Percentiles rank a stretch among this genome's conserved stretches.
These are phyloP conservation scores for Phytophthora lateralis DNA, from an alignment of 352 stramenopile genomes.

Conservation along the genomic window DNA sequence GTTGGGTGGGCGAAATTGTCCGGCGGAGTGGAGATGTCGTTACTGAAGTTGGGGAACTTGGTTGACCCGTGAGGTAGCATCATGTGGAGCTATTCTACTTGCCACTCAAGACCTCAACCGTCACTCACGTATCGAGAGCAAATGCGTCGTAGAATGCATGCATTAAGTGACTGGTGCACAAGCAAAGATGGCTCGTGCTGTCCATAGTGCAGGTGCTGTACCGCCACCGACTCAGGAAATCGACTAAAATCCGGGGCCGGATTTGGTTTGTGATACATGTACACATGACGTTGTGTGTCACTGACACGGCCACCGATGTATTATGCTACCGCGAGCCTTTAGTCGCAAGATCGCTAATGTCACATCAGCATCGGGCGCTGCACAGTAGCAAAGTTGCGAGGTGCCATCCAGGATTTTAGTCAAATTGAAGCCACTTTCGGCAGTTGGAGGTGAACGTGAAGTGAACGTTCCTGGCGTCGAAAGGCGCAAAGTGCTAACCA, in stretches of 20 bases:
- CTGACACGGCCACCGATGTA: too few species aligned
- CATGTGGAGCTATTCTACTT: too few species aligned
- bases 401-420: not conserved
- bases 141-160: too few species aligned
- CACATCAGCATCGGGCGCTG: not conserved
- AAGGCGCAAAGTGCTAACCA: slow-evolving; percentile 19
- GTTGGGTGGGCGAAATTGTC: not conserved
- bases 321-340: not conserved
- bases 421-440: slow-evolving; percentile 12
- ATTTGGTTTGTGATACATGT: slow-evolving; percentile 7
- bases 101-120: too few species aligned
- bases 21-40: not conserved
- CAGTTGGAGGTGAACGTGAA: slow-evolving; percentile 8
- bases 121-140: too few species aligned
- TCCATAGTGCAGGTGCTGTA: not conserved
- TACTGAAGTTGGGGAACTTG: too few species aligned
- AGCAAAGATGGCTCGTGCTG: not conserved
- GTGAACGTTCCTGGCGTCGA: slow-evolving; percentile 17
- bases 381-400: not conserved
- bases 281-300: not conserved
- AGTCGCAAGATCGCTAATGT: slow-evolving; percentile 5
- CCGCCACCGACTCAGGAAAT: slow-evolving; percentile 3
- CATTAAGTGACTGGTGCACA: too few species aligned
- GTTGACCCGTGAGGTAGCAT: too few species aligned
- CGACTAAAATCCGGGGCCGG: slow-evolving; percentile 17